Evolutionary conservation across 73 alveolate genomes (phyloP).

Genomic region (Tetrahymena borealis): DNA sequence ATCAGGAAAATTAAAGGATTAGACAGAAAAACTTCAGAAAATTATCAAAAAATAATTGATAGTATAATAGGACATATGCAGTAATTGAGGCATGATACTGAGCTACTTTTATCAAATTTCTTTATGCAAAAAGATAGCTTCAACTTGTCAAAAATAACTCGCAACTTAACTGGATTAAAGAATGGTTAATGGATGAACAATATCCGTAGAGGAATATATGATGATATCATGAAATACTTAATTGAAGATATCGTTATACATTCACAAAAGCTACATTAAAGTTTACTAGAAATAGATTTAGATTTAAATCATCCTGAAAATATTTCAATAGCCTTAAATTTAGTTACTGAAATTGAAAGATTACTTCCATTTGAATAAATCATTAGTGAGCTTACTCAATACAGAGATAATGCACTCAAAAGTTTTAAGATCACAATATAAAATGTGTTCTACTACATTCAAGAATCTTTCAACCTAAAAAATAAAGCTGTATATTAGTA

Average conservation of each 20-base stretch:
- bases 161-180: no score
- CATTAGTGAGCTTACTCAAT: background rate
- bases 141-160: no score
- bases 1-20: background rate
- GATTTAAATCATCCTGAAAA: no score
- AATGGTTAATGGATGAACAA: no score
- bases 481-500: background rate
- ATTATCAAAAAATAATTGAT: background rate
- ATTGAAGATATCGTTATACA: no score
- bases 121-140: no score
- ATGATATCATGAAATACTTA: no score
- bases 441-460: background rate
- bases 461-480: background rate
- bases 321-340: no score
- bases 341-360: background rate
- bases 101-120: background rate
- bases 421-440: background rate
- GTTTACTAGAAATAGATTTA: no score
- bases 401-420: background rate
- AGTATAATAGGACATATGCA: background rate
- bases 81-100: background rate
- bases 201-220: no score
- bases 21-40: background rate
- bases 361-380: background rate
- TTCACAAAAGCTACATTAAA: no score